These are phyloP conservation scores for Cytospora mali DNA, from an alignment of 2,329 filamentous ascomycete genomes.

Conservation along the genomic window DNA sequence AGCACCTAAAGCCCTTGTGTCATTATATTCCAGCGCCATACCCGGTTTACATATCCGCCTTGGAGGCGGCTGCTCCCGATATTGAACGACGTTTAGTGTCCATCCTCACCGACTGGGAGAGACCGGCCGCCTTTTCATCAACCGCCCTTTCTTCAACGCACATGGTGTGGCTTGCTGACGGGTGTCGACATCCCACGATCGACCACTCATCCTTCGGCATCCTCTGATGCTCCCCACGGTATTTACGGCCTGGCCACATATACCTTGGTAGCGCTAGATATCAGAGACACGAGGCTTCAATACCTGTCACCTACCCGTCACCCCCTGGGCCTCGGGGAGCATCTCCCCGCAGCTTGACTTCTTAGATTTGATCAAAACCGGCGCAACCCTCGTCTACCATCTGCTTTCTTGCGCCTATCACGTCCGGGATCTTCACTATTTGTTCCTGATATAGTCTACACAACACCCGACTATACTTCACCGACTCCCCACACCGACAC, in stretches of 20 bases:
- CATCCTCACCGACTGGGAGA: neutral
- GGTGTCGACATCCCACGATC: slow-evolving; percentile 14
- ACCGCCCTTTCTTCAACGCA: slow-evolving; percentile 9
- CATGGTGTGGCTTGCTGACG: slow-evolving; percentile 24
- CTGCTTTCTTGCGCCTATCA: slow-evolving; percentile 4
- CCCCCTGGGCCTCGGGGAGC: slow-evolving; percentile 12
- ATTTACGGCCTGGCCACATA: neutral
- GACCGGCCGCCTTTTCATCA: neutral
- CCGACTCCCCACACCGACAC: neutral
- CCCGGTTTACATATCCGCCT: neutral
- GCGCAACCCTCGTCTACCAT: neutral
- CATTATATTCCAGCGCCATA: neutral
- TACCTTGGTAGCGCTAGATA: slow-evolving; percentile 9
- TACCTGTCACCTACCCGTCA: slow-evolving; percentile 10
- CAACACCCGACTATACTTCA: neutral
- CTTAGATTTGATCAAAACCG: neutral
- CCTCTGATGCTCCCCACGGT: neutral
- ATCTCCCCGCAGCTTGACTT: neutral
- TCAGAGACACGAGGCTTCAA: slow-evolving; percentile 18
- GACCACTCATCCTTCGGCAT: neutral
- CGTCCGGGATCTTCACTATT: neutral
- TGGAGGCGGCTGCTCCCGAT: slow-evolving; percentile 7
- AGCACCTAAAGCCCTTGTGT: neutral
- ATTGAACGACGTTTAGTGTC: neutral
- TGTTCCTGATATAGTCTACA: slow-evolving; percentile 14